A percentile compares a stretch with the other conserved stretches of the same genome.
phyloP scores from a whole-genome alignment of 1,139 yeast species.

The Saccharomyces pastorianus region DNA sequence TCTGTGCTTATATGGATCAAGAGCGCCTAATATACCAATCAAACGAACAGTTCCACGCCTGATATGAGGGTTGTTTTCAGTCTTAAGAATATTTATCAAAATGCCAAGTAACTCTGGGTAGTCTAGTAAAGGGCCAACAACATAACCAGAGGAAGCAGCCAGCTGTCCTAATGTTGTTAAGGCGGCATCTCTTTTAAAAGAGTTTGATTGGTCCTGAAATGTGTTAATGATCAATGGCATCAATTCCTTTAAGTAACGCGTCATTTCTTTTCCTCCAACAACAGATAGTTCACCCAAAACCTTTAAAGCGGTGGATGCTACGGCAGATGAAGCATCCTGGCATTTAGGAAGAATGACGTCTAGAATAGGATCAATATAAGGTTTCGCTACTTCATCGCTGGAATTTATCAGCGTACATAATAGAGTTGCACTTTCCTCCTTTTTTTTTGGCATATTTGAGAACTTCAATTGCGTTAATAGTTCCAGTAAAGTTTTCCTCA shows the following conservation, averaged over 20 bases:
- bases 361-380: conserved; percentile 83
- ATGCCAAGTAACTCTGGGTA: conserved; percentile 84
- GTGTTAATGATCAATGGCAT: conserved; percentile 87
- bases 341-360: conserved; percentile 76
- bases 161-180: conserved; percentile 80
- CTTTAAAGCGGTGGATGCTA: conserved; percentile 74
- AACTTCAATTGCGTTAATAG: conserved; percentile 77
- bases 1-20: conserved; percentile 92
- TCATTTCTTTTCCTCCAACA: conserved; percentile 82
- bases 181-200: conserved; percentile 83
- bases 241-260: conserved; percentile 59
- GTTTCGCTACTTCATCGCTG: conserved; percentile 73
- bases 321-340: conserved; percentile 63
- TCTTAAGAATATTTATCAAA: conserved; percentile 69
- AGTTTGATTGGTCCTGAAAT: conserved; percentile 84
- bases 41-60: conserved; percentile 82
- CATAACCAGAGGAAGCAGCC: conserved; percentile 88
- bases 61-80: conserved; percentile 65
- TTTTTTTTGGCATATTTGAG: conserved; percentile 63
- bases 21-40: conserved; percentile 88
- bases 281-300: conserved; percentile 88
- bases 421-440: conserved; percentile 80
- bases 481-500: conserved; percentile 80
- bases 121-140: conserved; percentile 83
- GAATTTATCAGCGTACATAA: conserved; percentile 67